Base-by-base conservation (phyloP, 805 yeast genomes). In the Yarrowia keelungensis region DNA sequence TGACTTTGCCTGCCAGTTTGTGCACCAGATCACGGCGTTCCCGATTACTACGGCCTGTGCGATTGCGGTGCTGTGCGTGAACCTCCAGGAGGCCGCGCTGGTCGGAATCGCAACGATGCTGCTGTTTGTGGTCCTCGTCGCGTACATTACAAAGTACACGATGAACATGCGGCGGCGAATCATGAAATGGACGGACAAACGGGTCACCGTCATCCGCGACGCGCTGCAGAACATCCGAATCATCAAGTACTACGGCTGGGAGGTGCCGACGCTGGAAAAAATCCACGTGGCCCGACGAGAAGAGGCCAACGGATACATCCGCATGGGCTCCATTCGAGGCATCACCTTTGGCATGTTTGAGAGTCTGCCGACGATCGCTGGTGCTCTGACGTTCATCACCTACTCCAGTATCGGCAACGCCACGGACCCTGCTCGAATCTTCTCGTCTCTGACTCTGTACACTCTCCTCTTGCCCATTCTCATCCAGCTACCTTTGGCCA, bases 231-330 rank as follows among this genome's bases (percentile, higher is more conserved):
- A 89, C 72, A 85, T 93, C 83, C 90, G 90, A 74, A 84, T 89
- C 76, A 90, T 93, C 77, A 92, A 92, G 79, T 88, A 84, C 75
- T 91, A 91, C 76, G 89, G 94, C 0, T 92, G 97, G 97, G 97
- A 91, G 78, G 80, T 80, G 32, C 91, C 97, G 0, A 91, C 90
- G 74, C 81, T 81, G 54, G 77, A 81, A 5, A 80, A 82, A 49
- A 83, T 91, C 49, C 73, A 83, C 11, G 81, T 79, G 8, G 79
- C 82, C 16, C 83, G 97, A 76, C 74, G 75, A 0, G 75, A 79
- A 19, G 97, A 92, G 77, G 86, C 89, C 83, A 73, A 74, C 3
- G 81, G 81, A 64, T 83, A 92, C 69, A 83, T 87, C 70, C 81
- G 79, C 66, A 84, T 91, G 80, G 94, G 89, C 73, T 79, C 86